phyloP scores from a whole-genome alignment of 192 early-diverging fungal genomes.

The Backusella sp. region DNA sequence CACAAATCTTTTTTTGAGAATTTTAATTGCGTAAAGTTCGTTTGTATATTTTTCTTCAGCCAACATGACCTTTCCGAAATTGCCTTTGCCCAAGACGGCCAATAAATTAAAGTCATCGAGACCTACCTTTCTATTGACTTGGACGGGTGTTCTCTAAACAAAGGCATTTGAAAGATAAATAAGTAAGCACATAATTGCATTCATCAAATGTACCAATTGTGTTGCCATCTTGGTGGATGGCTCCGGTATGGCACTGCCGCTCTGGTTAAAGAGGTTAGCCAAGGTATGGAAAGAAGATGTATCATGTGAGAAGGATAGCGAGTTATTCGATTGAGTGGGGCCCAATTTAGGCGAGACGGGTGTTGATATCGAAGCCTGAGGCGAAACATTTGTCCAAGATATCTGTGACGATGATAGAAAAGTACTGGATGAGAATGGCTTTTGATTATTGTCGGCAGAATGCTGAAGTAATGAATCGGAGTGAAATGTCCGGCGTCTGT shows the following conservation, averaged over 20 bases:
- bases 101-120: conserved; percentile 93
- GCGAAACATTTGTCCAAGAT: background rate
- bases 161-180: background rate
- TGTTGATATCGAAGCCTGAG: conserved; percentile 4
- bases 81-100: conserved; percentile 96
- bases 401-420: background rate
- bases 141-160: conserved; percentile 26
- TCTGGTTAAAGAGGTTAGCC: background rate
- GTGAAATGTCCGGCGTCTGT: conserved; percentile 15
- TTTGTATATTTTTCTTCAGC: conserved; percentile 86
- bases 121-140: conserved; percentile 61
- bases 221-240: background rate
- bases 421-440: background rate
- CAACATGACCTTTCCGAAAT: conserved; percentile 97
- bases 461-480: background rate
- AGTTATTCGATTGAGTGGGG: background rate
- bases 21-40: conserved; percentile 95
- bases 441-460: conserved; percentile 4
- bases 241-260: background rate
- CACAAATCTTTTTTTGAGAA: conserved; percentile 97
- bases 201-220: background rate
- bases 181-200: background rate
- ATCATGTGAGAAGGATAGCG: background rate
- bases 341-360: background rate
- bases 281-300: conserved; percentile 3